Percentiles rank a stretch among this genome's conserved stretches.
phyloP scores from a whole-genome alignment of 169 alveolate species.

The Plasmodium inui region DNA sequence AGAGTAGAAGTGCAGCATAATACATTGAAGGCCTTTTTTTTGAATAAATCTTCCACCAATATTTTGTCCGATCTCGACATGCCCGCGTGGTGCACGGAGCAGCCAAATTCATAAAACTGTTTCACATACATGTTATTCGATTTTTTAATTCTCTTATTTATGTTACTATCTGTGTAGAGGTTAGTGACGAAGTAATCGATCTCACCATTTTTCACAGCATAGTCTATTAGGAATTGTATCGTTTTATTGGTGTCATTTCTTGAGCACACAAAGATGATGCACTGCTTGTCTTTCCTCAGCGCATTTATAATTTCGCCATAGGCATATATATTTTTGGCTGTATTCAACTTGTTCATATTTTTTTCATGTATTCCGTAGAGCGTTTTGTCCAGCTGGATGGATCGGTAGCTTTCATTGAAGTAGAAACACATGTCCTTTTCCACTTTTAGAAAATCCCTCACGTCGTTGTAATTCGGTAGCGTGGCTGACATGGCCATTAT shows the following conservation, averaged over 20 bases:
- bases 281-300: slow-evolving; percentile 81
- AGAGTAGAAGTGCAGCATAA: slow-evolving; percentile 98
- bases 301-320: slow-evolving; percentile 76
- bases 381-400: slow-evolving; percentile 97
- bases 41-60: slow-evolving; percentile 97
- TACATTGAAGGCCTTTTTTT: slow-evolving; percentile 95
- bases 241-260: slow-evolving; percentile 96
- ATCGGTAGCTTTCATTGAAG: slow-evolving; percentile 96
- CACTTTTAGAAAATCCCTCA: slow-evolving; percentile 97
- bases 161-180: slow-evolving; percentile 65
- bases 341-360: slow-evolving; percentile 91
- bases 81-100: slow-evolving; percentile 99
- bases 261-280: slow-evolving; percentile 84
- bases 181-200: slow-evolving; percentile 31
- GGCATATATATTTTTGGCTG: slow-evolving; percentile 90
- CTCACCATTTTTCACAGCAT: slow-evolving; percentile 62
- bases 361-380: slow-evolving; percentile 97
- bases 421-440: slow-evolving; percentile 92
- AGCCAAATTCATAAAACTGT: slow-evolving; percentile 94
- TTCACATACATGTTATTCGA: slow-evolving; percentile 64
- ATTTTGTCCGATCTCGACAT: slow-evolving; percentile 96
- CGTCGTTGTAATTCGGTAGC: slow-evolving; percentile 99
- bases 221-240: slow-evolving; percentile 86
- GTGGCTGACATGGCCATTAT: slow-evolving; percentile 99
- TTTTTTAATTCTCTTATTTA: slow-evolving; percentile 56